Evolutionary conservation across 805 yeast species (phyloP).

Genomic region (Kluyveromyces dobzhanskii): DNA sequence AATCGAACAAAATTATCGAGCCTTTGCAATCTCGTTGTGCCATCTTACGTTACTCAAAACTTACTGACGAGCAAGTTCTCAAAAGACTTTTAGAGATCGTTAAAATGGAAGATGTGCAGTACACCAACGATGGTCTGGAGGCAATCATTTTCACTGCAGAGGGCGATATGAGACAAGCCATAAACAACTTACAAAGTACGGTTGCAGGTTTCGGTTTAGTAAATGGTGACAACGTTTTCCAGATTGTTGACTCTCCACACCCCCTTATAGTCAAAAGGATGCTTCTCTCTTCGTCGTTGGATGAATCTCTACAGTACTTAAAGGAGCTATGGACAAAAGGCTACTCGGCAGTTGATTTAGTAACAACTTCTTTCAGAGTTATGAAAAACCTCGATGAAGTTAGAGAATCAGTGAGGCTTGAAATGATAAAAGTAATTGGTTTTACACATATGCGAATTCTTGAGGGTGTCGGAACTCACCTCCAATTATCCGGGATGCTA

Average conservation of each 20-base stretch:
- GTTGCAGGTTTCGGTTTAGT: conserved; percentile 90
- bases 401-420: conserved; percentile 61
- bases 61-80: conserved; percentile 79
- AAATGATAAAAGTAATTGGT: conserved; percentile 79
- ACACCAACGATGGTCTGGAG: conserved; percentile 82
- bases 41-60: conserved; percentile 71
- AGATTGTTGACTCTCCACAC: conserved; percentile 93
- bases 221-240: conserved; percentile 87
- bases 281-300: conserved; percentile 50
- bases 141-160: conserved; percentile 93
- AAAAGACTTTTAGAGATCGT: conserved; percentile 65
- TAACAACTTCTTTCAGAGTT: conserved; percentile 83
- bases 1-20: conserved; percentile 87
- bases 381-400: conserved; percentile 65
- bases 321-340: conserved; percentile 76
- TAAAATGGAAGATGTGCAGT: conserved; percentile 61
- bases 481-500: conserved; percentile 79
- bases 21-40: conserved; percentile 97
- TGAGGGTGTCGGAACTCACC: conserved; percentile 84
- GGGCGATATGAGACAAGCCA: conserved; percentile 98
- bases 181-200: conserved; percentile 88
- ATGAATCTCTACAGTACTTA: conserved; percentile 56
- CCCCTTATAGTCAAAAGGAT: conserved; percentile 74
- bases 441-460: conserved; percentile 84
- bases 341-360: conserved; percentile 87